A percentile compares a stretch with the other conserved stretches of the same genome.
phyloP scores from a whole-genome alignment of 2,329 filamentous ascomycete species.

The Peltaster fructicola region DNA sequence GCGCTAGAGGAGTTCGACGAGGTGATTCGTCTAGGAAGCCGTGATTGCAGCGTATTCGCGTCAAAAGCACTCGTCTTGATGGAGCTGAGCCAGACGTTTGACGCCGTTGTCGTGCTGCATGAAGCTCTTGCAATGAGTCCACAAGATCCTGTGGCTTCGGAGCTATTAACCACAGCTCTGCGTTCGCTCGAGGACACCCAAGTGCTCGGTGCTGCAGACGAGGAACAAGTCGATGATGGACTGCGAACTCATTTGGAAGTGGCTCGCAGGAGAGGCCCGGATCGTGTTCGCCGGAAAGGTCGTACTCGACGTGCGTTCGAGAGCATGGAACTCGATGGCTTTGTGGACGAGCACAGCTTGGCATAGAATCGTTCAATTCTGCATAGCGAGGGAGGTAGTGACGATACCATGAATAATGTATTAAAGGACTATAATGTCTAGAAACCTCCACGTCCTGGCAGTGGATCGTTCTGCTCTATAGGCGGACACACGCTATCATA shows the following conservation, averaged over 20 bases:
- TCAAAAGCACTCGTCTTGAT: slow-evolving; percentile 73
- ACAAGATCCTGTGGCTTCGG: slow-evolving; percentile 66
- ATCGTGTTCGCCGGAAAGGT: too few relatives aligned
- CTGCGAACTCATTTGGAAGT: too few relatives aligned
- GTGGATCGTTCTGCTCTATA: slow-evolving; percentile 1
- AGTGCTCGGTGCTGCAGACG: slow-evolving; percentile 29
- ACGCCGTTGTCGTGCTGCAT: slow-evolving; percentile 68
- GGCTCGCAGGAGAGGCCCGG: too few relatives aligned
- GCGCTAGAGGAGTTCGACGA: slow-evolving; percentile 72
- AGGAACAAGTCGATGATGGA: slow-evolving; percentile 15
- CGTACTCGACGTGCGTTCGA: too few relatives aligned
- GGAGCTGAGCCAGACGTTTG: slow-evolving; percentile 54
- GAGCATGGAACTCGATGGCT: too few relatives aligned
- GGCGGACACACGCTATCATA: slow-evolving; percentile 1
- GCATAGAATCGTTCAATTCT: too few relatives aligned
- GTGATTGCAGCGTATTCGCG: slow-evolving; percentile 60
- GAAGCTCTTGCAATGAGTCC: slow-evolving; percentile 65
- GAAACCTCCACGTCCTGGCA: slow-evolving; percentile 2
- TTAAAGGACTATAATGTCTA: slow-evolving; percentile 5
- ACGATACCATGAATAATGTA: slow-evolving; percentile 6
- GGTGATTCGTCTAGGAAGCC: slow-evolving; percentile 60
- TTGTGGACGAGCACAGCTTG: too few relatives aligned
- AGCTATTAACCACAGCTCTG: slow-evolving; percentile 55
- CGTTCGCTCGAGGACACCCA: slow-evolving; percentile 38
- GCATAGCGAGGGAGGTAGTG: too few relatives aligned